A percentile compares a stretch with the other conserved stretches of the same genome.
Evolutionary conservation across 2,329 filamentous ascomycete genomes (phyloP).

Genomic region (Pseudogymnoascus sp.): DNA sequence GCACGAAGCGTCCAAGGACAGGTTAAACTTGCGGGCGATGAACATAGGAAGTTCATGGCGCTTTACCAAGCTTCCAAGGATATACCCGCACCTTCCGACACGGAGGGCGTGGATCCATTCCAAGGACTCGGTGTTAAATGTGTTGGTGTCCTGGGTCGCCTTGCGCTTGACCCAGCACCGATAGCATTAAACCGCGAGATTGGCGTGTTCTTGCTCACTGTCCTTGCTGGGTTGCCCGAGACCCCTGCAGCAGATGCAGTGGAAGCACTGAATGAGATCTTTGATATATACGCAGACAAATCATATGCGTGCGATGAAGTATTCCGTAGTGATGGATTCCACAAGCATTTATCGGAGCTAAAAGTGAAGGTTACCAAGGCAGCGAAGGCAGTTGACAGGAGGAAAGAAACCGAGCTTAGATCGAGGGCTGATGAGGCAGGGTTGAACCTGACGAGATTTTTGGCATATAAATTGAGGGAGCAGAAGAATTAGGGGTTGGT

Average conservation of each 20-base stretch:
- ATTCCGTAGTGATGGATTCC: slow-evolving; percentile 55
- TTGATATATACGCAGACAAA: slow-evolving; percentile 60
- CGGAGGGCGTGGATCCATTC: slow-evolving; percentile 43
- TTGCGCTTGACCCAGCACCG: slow-evolving; percentile 49
- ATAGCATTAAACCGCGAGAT: slow-evolving; percentile 51
- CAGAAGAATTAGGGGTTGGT: background rate
- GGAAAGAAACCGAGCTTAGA: slow-evolving; percentile 47
- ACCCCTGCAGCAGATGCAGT: slow-evolving; percentile 50
- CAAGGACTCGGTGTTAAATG: slow-evolving; percentile 56
- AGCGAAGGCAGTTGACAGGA: slow-evolving; percentile 55
- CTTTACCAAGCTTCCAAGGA: slow-evolving; percentile 52
- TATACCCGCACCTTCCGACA: slow-evolving; percentile 21
- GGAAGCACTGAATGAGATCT: slow-evolving; percentile 58
- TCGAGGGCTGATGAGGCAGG: slow-evolving; percentile 51
- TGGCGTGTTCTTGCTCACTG: slow-evolving; percentile 52
- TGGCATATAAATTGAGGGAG: slow-evolving; percentile 49
- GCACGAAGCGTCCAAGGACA: slow-evolving; percentile 45
- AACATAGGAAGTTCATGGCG: slow-evolving; percentile 56
- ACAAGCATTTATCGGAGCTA: slow-evolving; percentile 48
- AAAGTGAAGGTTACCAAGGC: slow-evolving; percentile 47
- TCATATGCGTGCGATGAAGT: slow-evolving; percentile 50
- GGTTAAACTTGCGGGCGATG: slow-evolving; percentile 41
- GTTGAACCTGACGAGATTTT: slow-evolving; percentile 53
- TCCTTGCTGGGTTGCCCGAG: slow-evolving; percentile 43
- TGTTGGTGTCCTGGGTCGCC: slow-evolving; percentile 56